Evolutionary conservation across 495 filamentous ascomycete genomes (phyloP), one percentile per base, ranked within the genome.

Genomic region (Trichocladium antarcticum): DNA sequence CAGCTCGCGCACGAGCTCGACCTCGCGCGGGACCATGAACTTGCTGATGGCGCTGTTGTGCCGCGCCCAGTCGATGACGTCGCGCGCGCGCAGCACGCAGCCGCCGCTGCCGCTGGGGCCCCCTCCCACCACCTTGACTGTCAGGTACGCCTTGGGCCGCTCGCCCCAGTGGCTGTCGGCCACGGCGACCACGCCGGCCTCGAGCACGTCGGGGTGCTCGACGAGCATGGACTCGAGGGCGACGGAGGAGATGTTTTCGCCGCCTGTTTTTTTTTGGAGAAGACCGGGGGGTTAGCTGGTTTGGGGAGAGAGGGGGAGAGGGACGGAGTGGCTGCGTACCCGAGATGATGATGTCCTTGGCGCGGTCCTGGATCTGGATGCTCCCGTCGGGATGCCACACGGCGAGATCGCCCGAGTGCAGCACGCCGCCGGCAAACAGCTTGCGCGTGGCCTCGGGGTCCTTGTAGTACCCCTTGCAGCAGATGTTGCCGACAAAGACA

Each of bases 341-440:
- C 53, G 87, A 94, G 51, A 98, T 98, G 42, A 98, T 97, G 38
- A 98, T 96, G 62, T 98, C 92, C 69, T 97, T 98, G 4, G 86
- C 85, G 31, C 92, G 75, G 64, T 98, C 92, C 51, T 93, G 72
- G 54, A 98, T 95, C 71, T 96, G 87, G 37, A 89, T 79, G 41
- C 85, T 81, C 1, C 90, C 89, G 59, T 97, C 89, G 0, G 82
- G 74, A 60, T 94, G 85, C 83, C 83, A 87, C 5, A 98, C 89
- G 5, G 92, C 92, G 47, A 98, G 65, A 59, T 98, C 92, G 0
- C 93, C 92, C 10, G 84, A 85, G 63, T 94, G 93, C 39, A 87
- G 66, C 17, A 82, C 87, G 12, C 92, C 93, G 6, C 93, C 93
- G 0, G 75, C 80, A 62, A 93, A 97, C 16, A 97, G 68, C 73